Conservation (phyloP, 2,329 filamentous ascomycete genomes). For the Trichoderma guizhouense region DNA sequence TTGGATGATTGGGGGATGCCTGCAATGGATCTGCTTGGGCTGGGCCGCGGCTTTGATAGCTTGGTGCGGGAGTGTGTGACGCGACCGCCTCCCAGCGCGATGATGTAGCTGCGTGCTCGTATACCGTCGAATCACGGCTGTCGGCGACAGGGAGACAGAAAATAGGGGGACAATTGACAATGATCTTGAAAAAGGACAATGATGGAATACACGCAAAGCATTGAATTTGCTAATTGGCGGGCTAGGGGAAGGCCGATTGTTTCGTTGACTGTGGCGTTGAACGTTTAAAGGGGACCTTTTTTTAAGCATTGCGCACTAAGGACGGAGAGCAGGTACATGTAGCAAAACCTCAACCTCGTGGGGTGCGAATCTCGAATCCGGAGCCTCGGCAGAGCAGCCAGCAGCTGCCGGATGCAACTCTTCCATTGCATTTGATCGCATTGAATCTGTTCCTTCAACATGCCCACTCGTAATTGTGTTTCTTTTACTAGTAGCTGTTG, state of each 20-base stretch:
- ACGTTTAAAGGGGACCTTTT: neutral
- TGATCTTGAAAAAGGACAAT: neutral
- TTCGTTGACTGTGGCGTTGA: neutral
- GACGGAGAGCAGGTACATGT: neutral
- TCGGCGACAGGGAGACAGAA: neutral
- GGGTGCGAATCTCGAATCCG: neutral
- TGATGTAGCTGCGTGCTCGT: neutral
- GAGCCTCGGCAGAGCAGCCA: constrained; percentile 5
- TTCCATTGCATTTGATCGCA: neutral
- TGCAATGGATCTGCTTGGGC: neutral
- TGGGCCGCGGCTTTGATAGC: neutral
- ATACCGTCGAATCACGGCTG: neutral
- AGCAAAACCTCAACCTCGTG: neutral
- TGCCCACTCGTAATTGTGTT: neutral
- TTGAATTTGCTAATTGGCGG: neutral
- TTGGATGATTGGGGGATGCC: constrained; percentile 1
- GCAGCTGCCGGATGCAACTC: neutral
- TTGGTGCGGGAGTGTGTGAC: neutral
- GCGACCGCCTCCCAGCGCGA: constrained; percentile 6
- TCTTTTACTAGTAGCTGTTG: neutral
- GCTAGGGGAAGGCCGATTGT: neutral
- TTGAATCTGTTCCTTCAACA: neutral
- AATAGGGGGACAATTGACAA: neutral
- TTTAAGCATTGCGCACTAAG: neutral
- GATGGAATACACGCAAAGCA: neutral